Percentiles rank a stretch among this genome's conserved stretches.
phyloP scores from a whole-genome alignment of 2,329 filamentous ascomycete species.

The Aureobasidium zeae region DNA sequence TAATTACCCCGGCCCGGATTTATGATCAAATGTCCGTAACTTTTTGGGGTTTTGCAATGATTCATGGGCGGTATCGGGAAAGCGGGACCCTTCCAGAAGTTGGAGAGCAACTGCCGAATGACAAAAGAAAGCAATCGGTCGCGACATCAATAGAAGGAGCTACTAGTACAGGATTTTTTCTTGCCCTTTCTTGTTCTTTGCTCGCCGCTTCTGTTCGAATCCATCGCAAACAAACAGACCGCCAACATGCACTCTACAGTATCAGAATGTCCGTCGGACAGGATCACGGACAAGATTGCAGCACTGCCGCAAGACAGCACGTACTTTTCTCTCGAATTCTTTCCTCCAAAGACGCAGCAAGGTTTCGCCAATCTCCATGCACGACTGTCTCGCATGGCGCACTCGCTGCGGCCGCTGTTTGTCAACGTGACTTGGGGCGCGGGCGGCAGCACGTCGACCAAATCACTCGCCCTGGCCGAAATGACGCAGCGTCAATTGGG shows the following conservation, averaged over 20 bases:
- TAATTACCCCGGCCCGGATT: background rate
- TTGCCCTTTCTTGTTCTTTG: too few species aligned
- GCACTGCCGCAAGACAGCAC: slow-evolving; percentile 69
- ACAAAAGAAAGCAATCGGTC: too few species aligned
- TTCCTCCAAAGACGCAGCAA: slow-evolving; percentile 93
- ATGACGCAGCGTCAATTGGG: slow-evolving; percentile 87
- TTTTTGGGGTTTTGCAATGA: too few species aligned
- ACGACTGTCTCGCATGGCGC: slow-evolving; percentile 89
- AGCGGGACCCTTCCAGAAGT: slow-evolving; percentile 8
- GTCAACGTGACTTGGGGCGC: slow-evolving; percentile 98
- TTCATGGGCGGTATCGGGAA: slow-evolving; percentile 9
- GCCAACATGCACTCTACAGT: slow-evolving; percentile 8
- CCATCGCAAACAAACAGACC: background rate
- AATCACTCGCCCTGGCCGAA: slow-evolving; percentile 89
- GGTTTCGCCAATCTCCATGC: slow-evolving; percentile 89
- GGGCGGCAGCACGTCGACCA: slow-evolving; percentile 80
- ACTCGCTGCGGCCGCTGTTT: slow-evolving; percentile 82
- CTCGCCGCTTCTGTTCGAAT: background rate
- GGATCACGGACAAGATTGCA: slow-evolving; percentile 91
- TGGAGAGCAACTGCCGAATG: slow-evolving; percentile 9
- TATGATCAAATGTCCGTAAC: slow-evolving; percentile 1
- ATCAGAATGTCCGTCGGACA: slow-evolving; percentile 44
- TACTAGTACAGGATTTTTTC: too few species aligned
- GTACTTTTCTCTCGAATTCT: slow-evolving; percentile 98
- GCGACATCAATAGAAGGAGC: too few species aligned